Evolutionary conservation across 2,329 filamentous ascomycete species (phyloP), one percentile per base, ranked within the genome.

Genomic region (Zalaria obscura): DNA sequence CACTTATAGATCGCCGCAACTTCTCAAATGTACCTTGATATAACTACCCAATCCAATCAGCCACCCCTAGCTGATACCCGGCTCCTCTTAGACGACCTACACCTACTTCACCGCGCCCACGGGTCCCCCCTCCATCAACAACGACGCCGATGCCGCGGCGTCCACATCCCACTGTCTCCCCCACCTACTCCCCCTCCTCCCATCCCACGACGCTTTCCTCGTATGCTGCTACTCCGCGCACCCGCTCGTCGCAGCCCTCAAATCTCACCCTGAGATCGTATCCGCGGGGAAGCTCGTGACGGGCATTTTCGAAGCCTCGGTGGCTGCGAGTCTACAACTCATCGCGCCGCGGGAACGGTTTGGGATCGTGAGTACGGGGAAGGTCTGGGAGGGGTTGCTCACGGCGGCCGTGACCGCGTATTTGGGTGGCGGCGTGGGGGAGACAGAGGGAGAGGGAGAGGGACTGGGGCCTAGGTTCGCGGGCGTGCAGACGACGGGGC

Each of bases 151-250:
- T 56, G 80, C 87, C 4, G 58, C 64, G 1, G 58, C 66, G 39
- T 88, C 81, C 49, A 72, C 76, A 1, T 55, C 70, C 2, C 71
- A 75, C 43, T 83, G 84, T 39, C 63, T 80, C 10, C 63, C 67
- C 1, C 66, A 76, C 45, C 56, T 83, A 4, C 56, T 63, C 26
- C 56, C 66, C 1, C 45, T 61, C 1, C 56, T 72, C 0, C 45
- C 58, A 2, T 51, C 62, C 27, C 76, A 84, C 58, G 78, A 91
- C 54, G 86, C 72, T n/a, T 79, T 93, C 47, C 70, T 95, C 1
- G 73, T 95, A 2, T 87, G 87, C 18, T 95, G 89, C 64, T 96
- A 85, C 65, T 91, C 83, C 45, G 76, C 82, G 1, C 87, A 95
- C 55, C 78, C 82, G 0, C 71, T 95, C 0, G 83, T 93, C 0